Percentiles rank a stretch among this genome's conserved stretches.
Evolutionary conservation across 768 basidiomycete genomes (phyloP).

Genomic region (Clitopilus hobsonii): DNA sequence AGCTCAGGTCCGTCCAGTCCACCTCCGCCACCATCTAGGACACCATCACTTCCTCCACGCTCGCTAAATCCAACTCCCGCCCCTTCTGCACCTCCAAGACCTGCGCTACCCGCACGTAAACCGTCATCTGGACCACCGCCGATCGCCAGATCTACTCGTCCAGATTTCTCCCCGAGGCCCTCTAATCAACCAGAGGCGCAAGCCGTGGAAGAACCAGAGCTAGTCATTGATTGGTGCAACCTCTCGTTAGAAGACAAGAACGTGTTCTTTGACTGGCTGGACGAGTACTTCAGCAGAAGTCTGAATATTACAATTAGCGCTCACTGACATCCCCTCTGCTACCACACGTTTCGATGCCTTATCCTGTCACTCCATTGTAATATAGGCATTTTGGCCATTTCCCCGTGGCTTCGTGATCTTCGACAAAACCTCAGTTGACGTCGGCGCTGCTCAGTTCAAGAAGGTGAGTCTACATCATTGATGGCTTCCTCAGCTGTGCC

Average conservation of each 20-base stretch:
- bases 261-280: slow-evolving; percentile 73
- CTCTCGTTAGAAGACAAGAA: slow-evolving; percentile 64
- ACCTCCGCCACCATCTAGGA: slow-evolving; percentile 9
- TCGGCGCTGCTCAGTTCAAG: neutral
- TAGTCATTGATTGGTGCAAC: slow-evolving; percentile 62
- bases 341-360: neutral
- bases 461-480: neutral
- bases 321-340: neutral
- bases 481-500: neutral
- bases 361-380: neutral
- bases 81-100: slow-evolving; percentile 10
- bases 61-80: slow-evolving; percentile 10
- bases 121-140: slow-evolving; percentile 23
- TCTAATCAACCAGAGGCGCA: slow-evolving; percentile 4
- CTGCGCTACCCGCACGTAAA: slow-evolving; percentile 1
- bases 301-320: slow-evolving; percentile 22
- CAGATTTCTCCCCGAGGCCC: slow-evolving; percentile 12
- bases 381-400: neutral
- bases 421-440: neutral
- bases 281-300: slow-evolving; percentile 68
- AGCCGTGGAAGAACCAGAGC: slow-evolving; percentile 6
- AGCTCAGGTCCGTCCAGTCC: slow-evolving; percentile 4
- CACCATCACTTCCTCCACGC: slow-evolving; percentile 10
- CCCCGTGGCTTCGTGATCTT: neutral
- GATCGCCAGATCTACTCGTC: slow-evolving; percentile 26